These are phyloP conservation scores for Yarrowia sp. DNA, from an alignment of 805 yeast genomes.

Conservation along the genomic window DNA sequence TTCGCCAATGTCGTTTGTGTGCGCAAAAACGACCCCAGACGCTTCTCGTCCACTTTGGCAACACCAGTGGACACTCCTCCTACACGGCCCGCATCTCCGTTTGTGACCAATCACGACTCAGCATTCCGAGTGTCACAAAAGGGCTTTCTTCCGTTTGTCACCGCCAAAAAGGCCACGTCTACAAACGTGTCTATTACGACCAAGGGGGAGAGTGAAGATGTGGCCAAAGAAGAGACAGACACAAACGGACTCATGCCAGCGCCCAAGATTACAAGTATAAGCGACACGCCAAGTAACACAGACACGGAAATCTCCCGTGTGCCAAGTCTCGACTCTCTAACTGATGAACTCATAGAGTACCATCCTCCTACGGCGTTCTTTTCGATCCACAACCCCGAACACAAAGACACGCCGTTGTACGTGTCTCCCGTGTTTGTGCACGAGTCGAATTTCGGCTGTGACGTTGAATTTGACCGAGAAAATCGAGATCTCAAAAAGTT, in stretches of 20 bases:
- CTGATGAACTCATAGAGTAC: slow-evolving; percentile 10
- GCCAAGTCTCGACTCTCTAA: not conserved
- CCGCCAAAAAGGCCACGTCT: slow-evolving; percentile 13
- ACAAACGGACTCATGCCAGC: not conserved
- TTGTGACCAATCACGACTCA: slow-evolving; percentile 10
- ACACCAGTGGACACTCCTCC: slow-evolving; percentile 19
- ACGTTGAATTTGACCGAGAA: not conserved
- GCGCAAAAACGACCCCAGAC: slow-evolving; percentile 1
- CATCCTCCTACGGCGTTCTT: slow-evolving; percentile 14
- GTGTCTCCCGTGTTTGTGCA: slow-evolving; percentile 7
- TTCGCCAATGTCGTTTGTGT: slow-evolving; percentile 16
- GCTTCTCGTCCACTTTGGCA: not conserved
- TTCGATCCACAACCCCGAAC: slow-evolving; percentile 11
- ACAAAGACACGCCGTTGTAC: slow-evolving; percentile 1
- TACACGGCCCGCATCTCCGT: not conserved
- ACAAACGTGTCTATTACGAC: slow-evolving; percentile 20
- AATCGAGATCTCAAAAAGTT: slow-evolving; percentile 2
- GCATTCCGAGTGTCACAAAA: slow-evolving; percentile 17
- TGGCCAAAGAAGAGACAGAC: not conserved
- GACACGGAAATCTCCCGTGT: not conserved
- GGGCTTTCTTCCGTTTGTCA: slow-evolving; percentile 16
- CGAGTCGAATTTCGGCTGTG: slow-evolving; percentile 17
- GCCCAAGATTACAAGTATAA: not conserved
- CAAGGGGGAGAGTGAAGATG: not conserved
- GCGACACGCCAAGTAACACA: not conserved